Percentiles rank a stretch among this genome's conserved stretches.
phyloP scores from a whole-genome alignment of 495 filamentous ascomycete species.

The Aspergillus olivimuriae region DNA sequence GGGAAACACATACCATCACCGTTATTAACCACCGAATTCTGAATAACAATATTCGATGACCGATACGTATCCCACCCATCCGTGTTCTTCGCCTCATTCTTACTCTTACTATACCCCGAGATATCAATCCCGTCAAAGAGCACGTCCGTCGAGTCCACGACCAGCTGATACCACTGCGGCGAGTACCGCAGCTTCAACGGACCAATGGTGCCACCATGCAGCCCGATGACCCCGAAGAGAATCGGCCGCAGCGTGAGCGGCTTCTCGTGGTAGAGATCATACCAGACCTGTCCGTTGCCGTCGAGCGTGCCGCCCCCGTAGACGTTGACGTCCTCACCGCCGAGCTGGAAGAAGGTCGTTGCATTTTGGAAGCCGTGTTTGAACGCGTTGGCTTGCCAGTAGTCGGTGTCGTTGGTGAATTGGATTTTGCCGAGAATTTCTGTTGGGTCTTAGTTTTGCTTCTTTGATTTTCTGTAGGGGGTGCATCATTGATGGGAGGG shows the following conservation, averaged over 20 bases:
- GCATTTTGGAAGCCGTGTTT: constrained; percentile 57
- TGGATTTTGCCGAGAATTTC: constrained; percentile 49
- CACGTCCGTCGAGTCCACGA: constrained; percentile 61
- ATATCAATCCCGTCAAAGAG: constrained; percentile 64
- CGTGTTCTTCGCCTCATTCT: constrained; percentile 56
- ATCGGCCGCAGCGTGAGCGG: constrained; percentile 53
- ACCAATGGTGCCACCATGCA: constrained; percentile 55
- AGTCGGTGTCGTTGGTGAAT: constrained; percentile 60
- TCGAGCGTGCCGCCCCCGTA: constrained; percentile 58
- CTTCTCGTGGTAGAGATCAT: constrained; percentile 53
- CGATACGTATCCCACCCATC: constrained; percentile 68
- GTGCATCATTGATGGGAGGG: too few species aligned
- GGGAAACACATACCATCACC: constrained; percentile 45
- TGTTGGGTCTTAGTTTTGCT: constrained; percentile 12
- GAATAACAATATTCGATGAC: constrained; percentile 55
- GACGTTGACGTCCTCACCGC: constrained; percentile 61
- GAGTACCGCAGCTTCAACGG: constrained; percentile 56
- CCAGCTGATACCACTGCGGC: constrained; percentile 62
- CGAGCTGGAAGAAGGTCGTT: constrained; percentile 63
- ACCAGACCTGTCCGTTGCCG: constrained; percentile 67
- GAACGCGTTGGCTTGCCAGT: constrained; percentile 61
- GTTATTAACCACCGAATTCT: constrained; percentile 63
- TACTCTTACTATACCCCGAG: constrained; percentile 43
- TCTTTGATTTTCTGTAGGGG: not conserved
- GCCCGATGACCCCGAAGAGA: constrained; percentile 55